Evolutionary conservation across 2,329 filamentous ascomycete genomes (phyloP), one percentile per base, ranked within the genome.

Genomic region (Erysiphe neolycopersici): DNA sequence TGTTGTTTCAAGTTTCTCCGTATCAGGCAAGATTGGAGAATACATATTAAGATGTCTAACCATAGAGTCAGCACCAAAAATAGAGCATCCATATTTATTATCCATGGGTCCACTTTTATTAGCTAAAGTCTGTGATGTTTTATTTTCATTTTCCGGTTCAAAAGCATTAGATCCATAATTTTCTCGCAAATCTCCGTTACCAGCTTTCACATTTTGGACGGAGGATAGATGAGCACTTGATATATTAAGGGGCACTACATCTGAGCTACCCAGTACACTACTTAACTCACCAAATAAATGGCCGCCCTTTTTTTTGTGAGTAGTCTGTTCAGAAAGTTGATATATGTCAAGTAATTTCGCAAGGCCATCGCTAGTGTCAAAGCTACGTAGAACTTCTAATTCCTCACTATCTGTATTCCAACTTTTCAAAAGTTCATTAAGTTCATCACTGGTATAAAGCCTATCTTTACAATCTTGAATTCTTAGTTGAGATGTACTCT

Each of bases 261-360:
- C 54, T 36, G 54, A 56, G 43, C 56, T 58, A 46, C 50, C 52
- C 32, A 56, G 45, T 29, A 53, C 54, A 16, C 48, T 35, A 42
- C 52, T 49, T 10, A 58, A 51, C 46, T 58, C 56, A 22, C 56
- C 56, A 48, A 57, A 57, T 29, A 58, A 45, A 29, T 52, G 51
- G 33, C 46, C 50, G 32, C 47, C 50, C 5, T 38, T 44, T 41
- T 40, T 42, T 18, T 50, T 47, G 18, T 16, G 19, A 26, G 33
- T 37, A 18, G 43, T 29, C 13, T n/a, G 44, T 14, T 43, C 40
- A 30, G 47, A 40, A 17, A 49, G 50, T 8, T 44, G 45, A 40
- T 47, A 52, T 22, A 45, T 48, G 30, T 51, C 47, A 10, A 47
- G 44, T 41, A 19, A 48, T 18, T 46, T 49, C 8, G 43, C 47